Conservation (phyloP, 2,329 filamentous ascomycete species). For the Xylariaceae sp. region DNA sequence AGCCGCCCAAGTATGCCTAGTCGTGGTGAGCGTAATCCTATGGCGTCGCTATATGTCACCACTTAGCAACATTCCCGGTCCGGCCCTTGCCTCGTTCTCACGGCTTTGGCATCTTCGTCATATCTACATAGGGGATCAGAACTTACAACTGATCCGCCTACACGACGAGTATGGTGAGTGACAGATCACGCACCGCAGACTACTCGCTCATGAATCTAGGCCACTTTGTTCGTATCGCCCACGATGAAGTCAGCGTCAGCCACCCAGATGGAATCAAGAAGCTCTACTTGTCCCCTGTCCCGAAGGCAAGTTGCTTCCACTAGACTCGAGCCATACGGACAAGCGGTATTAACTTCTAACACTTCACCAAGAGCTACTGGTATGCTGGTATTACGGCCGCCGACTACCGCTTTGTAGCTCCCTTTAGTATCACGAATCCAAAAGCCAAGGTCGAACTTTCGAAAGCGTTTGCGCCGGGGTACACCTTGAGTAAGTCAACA, state of each 20-base stretch:
- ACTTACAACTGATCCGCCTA: constrained; percentile 39
- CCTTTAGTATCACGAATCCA: constrained; percentile 43
- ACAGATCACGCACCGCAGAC: neutral
- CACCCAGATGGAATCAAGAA: constrained; percentile 44
- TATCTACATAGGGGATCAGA: constrained; percentile 42
- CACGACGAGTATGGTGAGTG: constrained; percentile 44
- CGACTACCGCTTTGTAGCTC: constrained; percentile 44
- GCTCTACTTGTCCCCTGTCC: constrained; percentile 38
- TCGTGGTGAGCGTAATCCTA: neutral
- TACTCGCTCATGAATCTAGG: constrained; percentile 22
- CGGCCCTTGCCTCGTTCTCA: constrained; percentile 44
- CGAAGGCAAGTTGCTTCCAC: constrained; percentile 33
- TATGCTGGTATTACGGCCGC: constrained; percentile 43
- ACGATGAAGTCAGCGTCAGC: constrained; percentile 47
- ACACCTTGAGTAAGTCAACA: constrained; percentile 7
- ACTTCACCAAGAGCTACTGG: constrained; percentile 30
- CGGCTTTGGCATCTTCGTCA: constrained; percentile 44
- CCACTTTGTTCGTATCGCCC: constrained; percentile 46
- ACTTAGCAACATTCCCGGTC: constrained; percentile 45
- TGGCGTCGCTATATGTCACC: constrained; percentile 40
- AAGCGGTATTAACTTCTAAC: neutral
- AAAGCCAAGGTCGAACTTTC: constrained; percentile 39
- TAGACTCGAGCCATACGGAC: too few species aligned
- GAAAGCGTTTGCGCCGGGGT: constrained; percentile 39
- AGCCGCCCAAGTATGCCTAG: neutral